Evolutionary conservation across 768 basidiomycete species (phyloP), one percentile per base, ranked within the genome.

Genomic region (Termitomyces sp.): DNA sequence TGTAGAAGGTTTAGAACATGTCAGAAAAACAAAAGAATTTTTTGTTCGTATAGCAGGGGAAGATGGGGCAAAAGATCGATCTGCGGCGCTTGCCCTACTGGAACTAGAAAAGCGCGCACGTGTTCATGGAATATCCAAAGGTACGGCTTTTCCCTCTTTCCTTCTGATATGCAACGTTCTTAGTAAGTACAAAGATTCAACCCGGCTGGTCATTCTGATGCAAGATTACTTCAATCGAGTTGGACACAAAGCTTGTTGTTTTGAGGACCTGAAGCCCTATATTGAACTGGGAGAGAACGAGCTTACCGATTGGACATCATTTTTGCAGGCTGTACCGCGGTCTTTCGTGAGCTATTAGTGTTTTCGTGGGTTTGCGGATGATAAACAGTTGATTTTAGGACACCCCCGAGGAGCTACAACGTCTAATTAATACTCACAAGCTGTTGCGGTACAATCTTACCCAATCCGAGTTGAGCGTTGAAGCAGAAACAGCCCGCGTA

Each of bases 211-310:
- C 33, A 65, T 69, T 12, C 73, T 87, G 55, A 72, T 94, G 66
- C 75, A 83, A 64, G 71, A 77, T 49, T 96, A 95, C 70, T 85
- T 93, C 66, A 73, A 81, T 41, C 75, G 74, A 57, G 83, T 93
- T 63, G 87, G 90, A 31, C 84, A 86, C 69, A 96, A 94, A 70
- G 77, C 87, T 5, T 92, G 90, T 69, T 93, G 92, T 69, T 91
- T 85, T 57, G 94, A 95, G 71, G 94, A 97, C 64, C 73, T 96
- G 41, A 80, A 79, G 62, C 83, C 85, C 3, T 93, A 88, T 67
- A 69, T 87, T 13, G 66, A 65, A 8, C 70, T 89, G 15, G 72
- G 80, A 24, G 78, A 70, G 50, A 74, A 79, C 13, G 77, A 79
- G 31, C 70, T 80, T 12, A 56, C 70, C 4, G 72, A 74, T 54